These are phyloP conservation scores for Trichomonas tenax DNA, from an alignment of 208 protist species.

Conservation along the genomic window DNA sequence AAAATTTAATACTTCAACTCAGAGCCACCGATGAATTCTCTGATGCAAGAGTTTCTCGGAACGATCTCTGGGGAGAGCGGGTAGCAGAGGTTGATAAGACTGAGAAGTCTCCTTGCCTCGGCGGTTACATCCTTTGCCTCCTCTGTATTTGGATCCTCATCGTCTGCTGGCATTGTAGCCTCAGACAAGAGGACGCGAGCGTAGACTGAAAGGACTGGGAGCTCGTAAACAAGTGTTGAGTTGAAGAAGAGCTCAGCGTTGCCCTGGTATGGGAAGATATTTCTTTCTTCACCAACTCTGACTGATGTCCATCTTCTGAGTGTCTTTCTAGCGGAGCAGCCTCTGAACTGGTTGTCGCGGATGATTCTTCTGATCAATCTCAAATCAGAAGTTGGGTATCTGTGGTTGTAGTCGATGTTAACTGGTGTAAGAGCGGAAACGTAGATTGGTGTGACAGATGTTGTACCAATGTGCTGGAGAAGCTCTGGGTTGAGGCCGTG, in stretches of 20 bases:
- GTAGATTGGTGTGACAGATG: not conserved
- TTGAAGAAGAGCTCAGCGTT: slow-evolving; percentile 24
- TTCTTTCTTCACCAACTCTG: slow-evolving; percentile 20
- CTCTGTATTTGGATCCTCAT: not conserved
- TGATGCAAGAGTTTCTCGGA: not conserved
- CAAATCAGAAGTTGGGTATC: not conserved
- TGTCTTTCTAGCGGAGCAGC: not conserved
- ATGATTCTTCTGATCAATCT: slow-evolving; percentile 16
- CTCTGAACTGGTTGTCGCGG: not conserved
- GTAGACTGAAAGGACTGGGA: not conserved
- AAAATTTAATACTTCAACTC: not conserved
- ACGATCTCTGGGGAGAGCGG: not conserved
- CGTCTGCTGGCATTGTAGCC: not conserved
- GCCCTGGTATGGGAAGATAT: slow-evolving; percentile 1
- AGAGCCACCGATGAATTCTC: not conserved
- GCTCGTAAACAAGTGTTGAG: slow-evolving; percentile 15
- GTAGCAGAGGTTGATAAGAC: not conserved
- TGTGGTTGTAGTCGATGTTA: slow-evolving; percentile 17
- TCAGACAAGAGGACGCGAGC: not conserved
- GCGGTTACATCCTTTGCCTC: not conserved
- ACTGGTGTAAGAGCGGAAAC: not conserved
- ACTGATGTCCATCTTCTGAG: not conserved
- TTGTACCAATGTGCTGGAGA: not conserved
- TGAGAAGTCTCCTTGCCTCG: not conserved
- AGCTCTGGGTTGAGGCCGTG: not conserved